Percentiles rank a stretch among this genome's conserved stretches.
Evolutionary conservation across 2,329 filamentous ascomycete genomes (phyloP).

Genomic region (Nothomitra cinnamomea): DNA sequence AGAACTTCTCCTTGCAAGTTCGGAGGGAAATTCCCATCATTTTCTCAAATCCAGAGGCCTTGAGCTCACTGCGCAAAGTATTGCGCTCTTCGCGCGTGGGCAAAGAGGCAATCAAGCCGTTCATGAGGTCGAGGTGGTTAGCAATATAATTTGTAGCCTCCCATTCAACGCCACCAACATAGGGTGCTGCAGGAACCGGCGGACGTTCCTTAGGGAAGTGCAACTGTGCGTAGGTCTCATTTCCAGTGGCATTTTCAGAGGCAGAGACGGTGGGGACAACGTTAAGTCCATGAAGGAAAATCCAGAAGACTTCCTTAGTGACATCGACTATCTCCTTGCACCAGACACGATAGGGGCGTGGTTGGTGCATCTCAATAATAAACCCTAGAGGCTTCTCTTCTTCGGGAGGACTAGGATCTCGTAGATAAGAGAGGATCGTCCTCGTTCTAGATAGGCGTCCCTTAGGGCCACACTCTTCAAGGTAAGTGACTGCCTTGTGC

Average conservation of each 20-base stretch:
- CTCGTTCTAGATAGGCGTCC: conserved; percentile 52
- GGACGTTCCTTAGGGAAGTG: conserved; percentile 76
- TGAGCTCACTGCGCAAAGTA: conserved; percentile 55
- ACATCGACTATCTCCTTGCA: conserved; percentile 83
- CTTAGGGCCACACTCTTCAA: conserved; percentile 45
- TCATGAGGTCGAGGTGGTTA: conserved; percentile 80
- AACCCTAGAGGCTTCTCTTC: conserved; percentile 65
- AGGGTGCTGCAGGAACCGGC: conserved; percentile 84
- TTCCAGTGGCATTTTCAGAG: conserved; percentile 23
- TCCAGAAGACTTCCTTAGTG: conserved; percentile 98
- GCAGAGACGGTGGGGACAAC: conserved; percentile 45
- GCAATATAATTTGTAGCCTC: conserved; percentile 95
- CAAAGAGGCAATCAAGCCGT: conserved; percentile 72
- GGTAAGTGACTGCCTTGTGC: conserved; percentile 47
- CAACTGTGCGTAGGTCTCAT: conserved; percentile 43
- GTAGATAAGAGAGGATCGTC: conserved; percentile 62
- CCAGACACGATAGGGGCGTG: conserved; percentile 84
- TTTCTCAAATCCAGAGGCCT: conserved; percentile 78
- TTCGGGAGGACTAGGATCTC: conserved; percentile 61
- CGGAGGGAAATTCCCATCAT: conserved; percentile 70
- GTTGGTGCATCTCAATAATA: conserved; percentile 73
- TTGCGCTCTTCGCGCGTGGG: conserved; percentile 57
- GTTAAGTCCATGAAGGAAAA: conserved; percentile 89
- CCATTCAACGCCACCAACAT: conserved; percentile 96
- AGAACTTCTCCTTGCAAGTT: conserved; percentile 96